Base-by-base conservation (phyloP, 306 rosid species). In the Echinosophora koreensis region DNA sequence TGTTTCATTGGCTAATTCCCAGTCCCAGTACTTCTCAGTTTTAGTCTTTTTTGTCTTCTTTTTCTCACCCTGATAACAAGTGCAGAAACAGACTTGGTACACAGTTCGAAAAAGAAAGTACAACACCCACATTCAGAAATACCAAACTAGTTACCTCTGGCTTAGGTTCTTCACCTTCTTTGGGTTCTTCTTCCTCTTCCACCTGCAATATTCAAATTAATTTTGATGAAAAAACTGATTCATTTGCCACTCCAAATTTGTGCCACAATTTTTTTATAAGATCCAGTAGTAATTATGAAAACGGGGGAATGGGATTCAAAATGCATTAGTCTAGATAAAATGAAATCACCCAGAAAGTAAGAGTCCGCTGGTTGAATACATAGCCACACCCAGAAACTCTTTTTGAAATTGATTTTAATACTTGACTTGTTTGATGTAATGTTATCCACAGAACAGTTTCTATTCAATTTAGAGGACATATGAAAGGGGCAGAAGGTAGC, bases 1-100 rank as follows among this genome's bases (percentile, higher is more conserved):
- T 44, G 99, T 92, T 82, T 92, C 98, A 70, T 96, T 96, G 71
- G 92, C 86, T 76, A 96, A 81, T 81, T 91, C 99, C 99, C 98
- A 96, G 84, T 96, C 99, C 99, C 97, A 92, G 75, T 91, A 96
- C 83, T 96, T 96, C 84, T 92, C 99, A 50, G 98, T 96, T 82
- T 87, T 89, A 11, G 91, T 88, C 56, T 82, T 91, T 80, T 85
- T 90, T 85, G 82, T 85, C 85, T 47, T 91, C 84, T 88, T 92
- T 87, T 76, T 86, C 88, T 91, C 97, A 42, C 88, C 97, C 98
- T 92, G 87, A 30, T 28, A 74, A 63, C 46, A 72, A 80, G 51
- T 9, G 82, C 13, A 81, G 47, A 38, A 80, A 61, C 16, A 63
- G 28, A 37, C n/a, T 58, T 58, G 54, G 17, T 34, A 69, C 74